Evolutionary conservation across 805 yeast species (phyloP), one percentile per base, ranked within the genome.

Genomic region (Ogataea nitratoaversa): DNA sequence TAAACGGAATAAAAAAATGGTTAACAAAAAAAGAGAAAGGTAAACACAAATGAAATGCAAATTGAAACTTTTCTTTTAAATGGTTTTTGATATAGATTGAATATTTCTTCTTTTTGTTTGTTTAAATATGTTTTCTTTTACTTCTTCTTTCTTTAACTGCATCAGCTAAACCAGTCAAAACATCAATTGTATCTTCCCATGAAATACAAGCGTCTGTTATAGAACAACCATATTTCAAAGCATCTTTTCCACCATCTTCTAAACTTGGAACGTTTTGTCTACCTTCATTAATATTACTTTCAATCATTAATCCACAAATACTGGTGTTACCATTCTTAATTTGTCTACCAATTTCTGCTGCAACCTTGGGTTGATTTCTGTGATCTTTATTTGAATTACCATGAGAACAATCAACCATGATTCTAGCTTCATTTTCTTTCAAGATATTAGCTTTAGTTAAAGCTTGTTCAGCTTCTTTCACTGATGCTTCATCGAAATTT

Each of bases 351-450:
- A 93, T 79, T 32, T 68, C 75, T 22, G 74, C 68, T 50, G 88
- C 82, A n/a, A 93, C 99, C 64, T 74, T 80, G 44, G 99, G 97
- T 71, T 93, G 99, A 71, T 93, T 93, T 62, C 80, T 78, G 81
- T 78, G 89, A 70, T 93, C 93, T 69, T 93, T 93, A 66, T 75
- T 80, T 29, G 97, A 89, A 74, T 93, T 93, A 56, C 96, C 99
- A 67, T 93, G 99, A 34, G 97, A 90, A 69, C 96, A 93, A 69
- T 93, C 99, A 47, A 93, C 84, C 99, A 93, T 93, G 56, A 90
- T 82, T 57, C 91, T 75, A 43, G 83, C 76, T 36, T 59, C 63
- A 37, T 76, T 73, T 11, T 46, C 41, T 17, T 52, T 49, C 55
- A 88, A 65, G 41, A 74, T 71, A 45, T 56, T 67, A 55, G 68